Evolutionary conservation across 192 early-diverging fungal genomes (phyloP).

Genomic region (Entomortierella lignicola): DNA sequence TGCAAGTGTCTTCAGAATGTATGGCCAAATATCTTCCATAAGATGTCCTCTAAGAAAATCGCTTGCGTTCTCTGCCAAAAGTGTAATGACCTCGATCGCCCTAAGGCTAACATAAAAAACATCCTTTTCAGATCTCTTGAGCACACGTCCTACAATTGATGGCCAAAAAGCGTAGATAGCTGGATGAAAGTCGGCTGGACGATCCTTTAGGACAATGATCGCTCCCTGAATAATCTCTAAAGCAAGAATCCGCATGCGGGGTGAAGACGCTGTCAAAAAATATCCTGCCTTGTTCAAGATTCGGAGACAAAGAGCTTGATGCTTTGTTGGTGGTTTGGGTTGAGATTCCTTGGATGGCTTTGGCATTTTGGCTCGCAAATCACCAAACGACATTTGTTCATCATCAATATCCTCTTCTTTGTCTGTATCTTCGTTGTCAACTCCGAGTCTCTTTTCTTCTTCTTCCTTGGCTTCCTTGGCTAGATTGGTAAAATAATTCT

Average conservation of each 20-base stretch:
- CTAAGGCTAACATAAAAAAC: slow-evolving; percentile 39
- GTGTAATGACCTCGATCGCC: slow-evolving; percentile 40
- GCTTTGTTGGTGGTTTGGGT: slow-evolving; percentile 40
- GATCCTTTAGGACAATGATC: slow-evolving; percentile 51
- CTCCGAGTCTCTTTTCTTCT: slow-evolving; percentile 18
- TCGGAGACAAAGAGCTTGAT: slow-evolving; percentile 55
- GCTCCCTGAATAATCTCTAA: slow-evolving; percentile 51
- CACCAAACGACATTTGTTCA: slow-evolving; percentile 8
- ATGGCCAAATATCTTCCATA: slow-evolving; percentile 60
- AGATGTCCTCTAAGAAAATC: slow-evolving; percentile 59
- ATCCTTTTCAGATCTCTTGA: slow-evolving; percentile 33
- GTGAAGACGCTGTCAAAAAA: slow-evolving; percentile 61
- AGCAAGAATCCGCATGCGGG: slow-evolving; percentile 57
- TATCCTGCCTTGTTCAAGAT: slow-evolving; percentile 63
- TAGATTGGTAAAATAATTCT: slow-evolving; percentile 27
- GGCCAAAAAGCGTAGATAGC: slow-evolving; percentile 65
- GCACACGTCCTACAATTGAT: slow-evolving; percentile 49
- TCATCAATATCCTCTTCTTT: slow-evolving; percentile 7
- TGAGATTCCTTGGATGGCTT: slow-evolving; percentile 8
- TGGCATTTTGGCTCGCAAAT: slow-evolving; percentile 19
- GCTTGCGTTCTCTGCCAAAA: slow-evolving; percentile 49
- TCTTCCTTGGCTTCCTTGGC: slow-evolving; percentile 23
- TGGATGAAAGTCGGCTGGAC: slow-evolving; percentile 56
- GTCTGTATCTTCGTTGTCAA: too few relatives aligned
- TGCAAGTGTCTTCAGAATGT: slow-evolving; percentile 22